Evolutionary conservation across 306 rosid genomes (phyloP), one percentile per base, ranked within the genome.

Genomic region (Calophaca sinica): DNA sequence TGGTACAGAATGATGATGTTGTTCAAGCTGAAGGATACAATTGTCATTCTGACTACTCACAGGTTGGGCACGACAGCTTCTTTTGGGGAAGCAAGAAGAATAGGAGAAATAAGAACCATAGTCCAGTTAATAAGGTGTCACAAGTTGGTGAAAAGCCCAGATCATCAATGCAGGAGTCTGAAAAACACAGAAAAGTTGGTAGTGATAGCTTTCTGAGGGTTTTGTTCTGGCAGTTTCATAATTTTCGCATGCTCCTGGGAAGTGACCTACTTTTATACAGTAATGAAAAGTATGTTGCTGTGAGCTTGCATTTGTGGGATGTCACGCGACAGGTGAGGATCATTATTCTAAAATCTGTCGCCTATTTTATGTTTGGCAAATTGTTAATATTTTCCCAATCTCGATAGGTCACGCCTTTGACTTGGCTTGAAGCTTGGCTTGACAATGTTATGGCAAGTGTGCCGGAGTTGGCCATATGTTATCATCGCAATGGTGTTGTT

Each of bases 341-440:
- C 73, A 53, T 57, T 60, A 29, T 81, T 51, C 82, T 78, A 58
- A 33, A 81, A 13, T 55, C 14, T 28, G 49, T 58, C 49, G 32
- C 44, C 33, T 58, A 70, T 5, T 62, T 74, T 20, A 11, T 66
- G 71, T 74, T 62, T 42, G 55, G 46, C 44, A 31, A 64, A 67
- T 62, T 64, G 73, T 78, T 79, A 61, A 72, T 68, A 11, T 79
- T 66, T 61, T 49, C 65, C 44, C 53, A 33, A 46, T 77, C 49
- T 76, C 82, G 60, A 38, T 78, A 94, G 98, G 96, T 94, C 78
- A 89, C 97, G 31, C 93, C 98, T 62, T 82, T 91, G 82, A 91
- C 90, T 58, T 94, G 98, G 98, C 97, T 94, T 84, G 98, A 94
- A 80, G 98, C 98, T 70, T 94, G 98, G 98, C 96, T 94, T 66